Evolutionary conservation across 257 asterid species (phyloP), one percentile per base, ranked within the genome.

Genomic region (Salvia rosmarinus): DNA sequence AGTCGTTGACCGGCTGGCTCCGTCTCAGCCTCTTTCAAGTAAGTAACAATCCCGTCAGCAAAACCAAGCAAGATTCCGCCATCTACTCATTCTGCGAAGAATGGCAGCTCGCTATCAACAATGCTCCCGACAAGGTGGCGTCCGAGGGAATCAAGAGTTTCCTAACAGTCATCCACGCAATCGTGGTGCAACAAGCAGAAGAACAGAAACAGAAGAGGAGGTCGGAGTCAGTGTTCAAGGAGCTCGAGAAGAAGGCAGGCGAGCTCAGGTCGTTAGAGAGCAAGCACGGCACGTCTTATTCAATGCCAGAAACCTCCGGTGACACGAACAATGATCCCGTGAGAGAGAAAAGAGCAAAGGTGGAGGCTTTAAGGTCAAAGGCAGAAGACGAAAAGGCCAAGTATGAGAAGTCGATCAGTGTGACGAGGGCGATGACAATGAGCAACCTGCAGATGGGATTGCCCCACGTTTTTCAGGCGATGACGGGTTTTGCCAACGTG

Each of bases 401-500:
- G 83, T 89, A 95, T 17, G 99, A 88, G 50, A 95, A 95, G 73
- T 57, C 95, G 1, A 85, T 90, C 35, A 74, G 86, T 4, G 88
- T 88, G 61, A 88, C 99, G 0, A 80, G 99, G 82, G 82, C 92
- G 0, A 85, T 87, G 95, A 91, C 99, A 3, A 73, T 91, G 89
- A 95, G 79, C 76, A 95, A 90, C 76, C 75, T 95, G 30, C 99
- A 91, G 54, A 91, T 91, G 92, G 96, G 97, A 37, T 77, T 95
- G 82, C 98, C 98, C 0, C 94, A 92, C 11, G 97, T 89, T 16
- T 95, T 95, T 72, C 98, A 91, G 85, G 98, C 98, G 5, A 82
- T 89, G 82, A 91, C 99, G 0, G 95, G 96, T 42, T 95, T 89
- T 52, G 92, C 99, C 34, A 91, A 84, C 16, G 95, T 88, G 67